Base-by-base conservation (phyloP, 1,284 basidiomycete genomes). In the Meripilus lineatus region DNA sequence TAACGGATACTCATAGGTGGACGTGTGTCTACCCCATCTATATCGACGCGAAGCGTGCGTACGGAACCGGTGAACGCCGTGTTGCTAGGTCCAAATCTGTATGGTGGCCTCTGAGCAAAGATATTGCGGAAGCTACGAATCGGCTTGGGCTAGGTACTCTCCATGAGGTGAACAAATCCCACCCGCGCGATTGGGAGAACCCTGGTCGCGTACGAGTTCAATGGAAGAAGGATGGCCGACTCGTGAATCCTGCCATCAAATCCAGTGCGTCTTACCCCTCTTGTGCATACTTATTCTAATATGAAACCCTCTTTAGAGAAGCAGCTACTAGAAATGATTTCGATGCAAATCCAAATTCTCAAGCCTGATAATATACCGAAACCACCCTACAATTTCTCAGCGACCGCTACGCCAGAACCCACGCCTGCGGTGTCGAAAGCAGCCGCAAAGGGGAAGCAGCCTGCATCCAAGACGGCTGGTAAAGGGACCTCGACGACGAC, bases 181-280 rank as follows among this genome's bases (percentile, higher is more conserved):
- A 98, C 59, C 94, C 94, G 5, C 78, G 90, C 46, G 94, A 98
- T 62, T 97, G 94, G 93, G 93, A 90, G 60, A 98, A 98, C 61
- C 92, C 92, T 0, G 92, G 92, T 10, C 79, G 94, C 28, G 89
- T 97, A 49, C 84, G 93, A 53, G 89, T 97, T 24, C 88, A 91
- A 57, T 87, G 92, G 76, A 84, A 86, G 69, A 84, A 86, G 58
- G 87, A 95, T 42, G 82, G 89, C 0, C 70, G 72, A 48, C 74
- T 84, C 11, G 61, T 89, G 44, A 87, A 93, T 60, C 71, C 79
- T 1, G 65, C 70, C 20, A 81, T 95, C 56, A 84, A 79, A 65
- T 89, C 84, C 46, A 93, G 92, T 93, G 57, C 62, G 88, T 76
- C 8, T 25, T 20, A 40, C 26, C 13, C 52, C 39, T 5, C 38